Conservation (phyloP, 1,284 basidiomycete species). For the Sporisorium exsertum region DNA sequence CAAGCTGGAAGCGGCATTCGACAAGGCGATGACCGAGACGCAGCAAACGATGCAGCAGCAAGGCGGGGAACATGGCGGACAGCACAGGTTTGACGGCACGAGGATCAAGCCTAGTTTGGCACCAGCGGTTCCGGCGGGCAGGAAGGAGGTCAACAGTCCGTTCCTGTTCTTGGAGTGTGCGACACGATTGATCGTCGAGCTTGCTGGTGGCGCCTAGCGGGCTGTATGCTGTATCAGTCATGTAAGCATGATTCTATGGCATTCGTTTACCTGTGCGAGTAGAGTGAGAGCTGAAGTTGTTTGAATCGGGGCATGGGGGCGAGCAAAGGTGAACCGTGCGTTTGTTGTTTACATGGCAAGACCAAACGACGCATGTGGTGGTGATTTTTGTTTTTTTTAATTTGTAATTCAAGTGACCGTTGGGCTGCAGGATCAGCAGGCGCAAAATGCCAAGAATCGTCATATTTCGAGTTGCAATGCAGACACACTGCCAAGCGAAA, state of each 20-base stretch:
- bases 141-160: constrained; percentile 84
- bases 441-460: constrained; percentile 22
- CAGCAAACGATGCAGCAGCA: constrained; percentile 32
- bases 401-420: constrained; percentile 4
- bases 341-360: no score
- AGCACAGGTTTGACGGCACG: constrained; percentile 34
- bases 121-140: constrained; percentile 72
- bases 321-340: no score
- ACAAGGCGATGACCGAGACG: constrained; percentile 37
- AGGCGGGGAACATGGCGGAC: constrained; percentile 23
- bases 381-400: neutral
- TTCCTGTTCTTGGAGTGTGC: constrained; percentile 98
- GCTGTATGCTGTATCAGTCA: neutral
- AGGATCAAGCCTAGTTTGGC: constrained; percentile 50
- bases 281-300: no score
- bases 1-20: constrained; percentile 42
- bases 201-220: constrained; percentile 48
- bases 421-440: neutral
- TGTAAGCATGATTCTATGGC: no score
- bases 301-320: no score
- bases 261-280: no score
- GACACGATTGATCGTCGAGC: constrained; percentile 73
- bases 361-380: no score
- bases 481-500: neutral
- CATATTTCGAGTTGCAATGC: constrained; percentile 1